Conservation (phyloP, 2,329 filamentous ascomycete species). For the Dactylellina drechsleri region DNA sequence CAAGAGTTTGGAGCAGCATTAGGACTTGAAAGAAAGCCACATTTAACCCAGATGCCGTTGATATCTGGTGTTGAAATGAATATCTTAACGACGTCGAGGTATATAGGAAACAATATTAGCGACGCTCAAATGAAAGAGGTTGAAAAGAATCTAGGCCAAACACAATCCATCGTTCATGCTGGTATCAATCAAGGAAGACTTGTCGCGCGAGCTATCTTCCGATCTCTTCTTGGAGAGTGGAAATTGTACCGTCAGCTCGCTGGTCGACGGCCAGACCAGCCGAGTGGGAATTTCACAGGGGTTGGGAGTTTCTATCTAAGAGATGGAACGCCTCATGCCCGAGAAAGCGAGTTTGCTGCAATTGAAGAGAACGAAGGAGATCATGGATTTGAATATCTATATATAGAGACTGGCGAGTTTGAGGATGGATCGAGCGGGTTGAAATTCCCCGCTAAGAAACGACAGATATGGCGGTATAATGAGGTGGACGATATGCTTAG, state of each 20-base stretch:
- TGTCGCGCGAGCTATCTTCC: slow-evolving; percentile 74
- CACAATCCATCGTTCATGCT: slow-evolving; percentile 63
- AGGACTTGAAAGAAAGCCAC: slow-evolving; percentile 64
- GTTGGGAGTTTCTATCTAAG: slow-evolving; percentile 73
- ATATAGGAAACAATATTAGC: slow-evolving; percentile 63
- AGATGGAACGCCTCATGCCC: slow-evolving; percentile 68
- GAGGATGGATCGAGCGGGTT: slow-evolving; percentile 65
- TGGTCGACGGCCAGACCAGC: slow-evolving; percentile 69
- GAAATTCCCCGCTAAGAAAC: slow-evolving; percentile 64
- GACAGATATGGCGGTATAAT: slow-evolving; percentile 79
- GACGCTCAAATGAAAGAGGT: slow-evolving; percentile 63
- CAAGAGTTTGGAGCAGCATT: slow-evolving; percentile 74
- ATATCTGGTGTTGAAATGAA: slow-evolving; percentile 66
- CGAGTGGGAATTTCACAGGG: slow-evolving; percentile 73
- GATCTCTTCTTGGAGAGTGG: slow-evolving; percentile 77
- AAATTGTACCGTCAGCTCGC: slow-evolving; percentile 69
- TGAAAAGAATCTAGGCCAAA: slow-evolving; percentile 64
- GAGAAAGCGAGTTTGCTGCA: slow-evolving; percentile 58
- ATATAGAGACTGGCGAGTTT: slow-evolving; percentile 75
- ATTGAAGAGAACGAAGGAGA: slow-evolving; percentile 58
- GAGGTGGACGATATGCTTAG: slow-evolving; percentile 71
- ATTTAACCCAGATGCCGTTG: slow-evolving; percentile 61
- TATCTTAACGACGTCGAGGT: slow-evolving; percentile 69
- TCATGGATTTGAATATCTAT: slow-evolving; percentile 71
- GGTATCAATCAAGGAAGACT: slow-evolving; percentile 66